These are phyloP conservation scores for Pisolithus microcarpus DNA, from an alignment of 768 basidiomycete species.

Conservation along the genomic window DNA sequence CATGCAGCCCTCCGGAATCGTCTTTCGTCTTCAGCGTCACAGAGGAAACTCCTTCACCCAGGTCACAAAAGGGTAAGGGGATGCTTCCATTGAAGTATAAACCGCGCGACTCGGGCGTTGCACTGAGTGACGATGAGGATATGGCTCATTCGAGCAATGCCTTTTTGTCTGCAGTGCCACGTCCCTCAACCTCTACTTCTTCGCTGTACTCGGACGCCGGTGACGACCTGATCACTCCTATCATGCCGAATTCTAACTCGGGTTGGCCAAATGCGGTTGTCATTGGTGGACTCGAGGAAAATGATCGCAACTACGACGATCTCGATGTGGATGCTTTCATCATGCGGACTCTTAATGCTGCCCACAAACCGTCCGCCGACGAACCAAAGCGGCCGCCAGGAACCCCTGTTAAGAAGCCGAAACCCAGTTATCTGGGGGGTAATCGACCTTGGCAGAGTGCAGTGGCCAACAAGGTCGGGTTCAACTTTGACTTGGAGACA, in stretches of 20 bases:
- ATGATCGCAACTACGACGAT: conserved; percentile 21
- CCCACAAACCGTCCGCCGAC: conserved; percentile 40
- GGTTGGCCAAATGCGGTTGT: conserved; percentile 54
- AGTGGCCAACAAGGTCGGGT: conserved; percentile 57
- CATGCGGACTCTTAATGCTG: conserved; percentile 55
- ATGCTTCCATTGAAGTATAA: conserved; percentile 61
- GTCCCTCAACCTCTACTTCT: conserved; percentile 55
- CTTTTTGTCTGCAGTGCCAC: conserved; percentile 38
- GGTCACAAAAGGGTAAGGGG: conserved; percentile 28
- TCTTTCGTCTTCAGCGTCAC: conserved; percentile 55
- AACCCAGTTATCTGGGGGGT: conserved; percentile 48
- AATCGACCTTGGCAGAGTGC: conserved; percentile 79
- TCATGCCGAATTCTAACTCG: conserved; percentile 44
- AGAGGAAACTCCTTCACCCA: conserved; percentile 51
- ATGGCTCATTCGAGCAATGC: conserved; percentile 12
- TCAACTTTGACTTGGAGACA: conserved; percentile 38
- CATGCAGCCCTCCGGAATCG: conserved; percentile 35
- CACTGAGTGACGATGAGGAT: conserved; percentile 54
- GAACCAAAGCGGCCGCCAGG: conserved; percentile 61
- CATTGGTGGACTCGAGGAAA: conserved; percentile 37
- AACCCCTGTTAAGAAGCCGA: conserved; percentile 73
- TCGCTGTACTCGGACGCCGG: conserved; percentile 52
- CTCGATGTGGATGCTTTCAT: conserved; percentile 66
- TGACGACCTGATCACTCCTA: conserved; percentile 65
- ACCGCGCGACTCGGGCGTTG: conserved; percentile 61